Conservation (phyloP, 345 rosid genomes). For the Clausena lansium region DNA sequence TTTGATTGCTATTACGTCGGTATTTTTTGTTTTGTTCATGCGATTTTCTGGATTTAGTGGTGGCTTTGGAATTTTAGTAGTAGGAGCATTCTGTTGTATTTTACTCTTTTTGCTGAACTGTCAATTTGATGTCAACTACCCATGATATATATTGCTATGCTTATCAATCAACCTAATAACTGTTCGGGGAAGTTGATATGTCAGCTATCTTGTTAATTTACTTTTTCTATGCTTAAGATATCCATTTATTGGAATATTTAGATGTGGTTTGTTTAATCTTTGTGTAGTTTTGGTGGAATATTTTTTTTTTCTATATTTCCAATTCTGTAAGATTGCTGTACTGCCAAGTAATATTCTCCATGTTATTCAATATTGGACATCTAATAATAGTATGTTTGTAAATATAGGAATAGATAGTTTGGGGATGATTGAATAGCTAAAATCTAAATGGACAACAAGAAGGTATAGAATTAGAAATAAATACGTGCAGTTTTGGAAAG, state of each 20-base stretch:
- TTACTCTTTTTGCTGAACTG: background rate
- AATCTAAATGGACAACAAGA: background rate
- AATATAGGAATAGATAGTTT: background rate
- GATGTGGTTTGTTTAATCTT: background rate
- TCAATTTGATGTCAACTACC: background rate
- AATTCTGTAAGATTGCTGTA: too few relatives aligned
- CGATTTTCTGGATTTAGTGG: background rate
- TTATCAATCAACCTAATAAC: background rate
- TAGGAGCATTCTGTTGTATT: background rate
- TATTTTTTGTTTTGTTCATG: background rate
- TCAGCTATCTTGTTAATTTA: background rate
- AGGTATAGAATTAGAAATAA: background rate
- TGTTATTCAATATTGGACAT: background rate
- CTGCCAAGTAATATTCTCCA: background rate
- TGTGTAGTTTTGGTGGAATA: background rate
- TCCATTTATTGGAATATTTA: background rate
- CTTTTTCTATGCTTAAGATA: background rate
- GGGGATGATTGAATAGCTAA: background rate
- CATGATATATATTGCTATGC: background rate
- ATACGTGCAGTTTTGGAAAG: background rate
- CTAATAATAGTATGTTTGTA: background rate
- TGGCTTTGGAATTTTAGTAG: background rate
- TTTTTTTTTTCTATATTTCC: background rate
- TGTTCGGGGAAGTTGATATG: background rate
- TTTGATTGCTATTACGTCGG: background rate